Evolutionary conservation across 345 rosid genomes (phyloP), one percentile per base, ranked within the genome.

Genomic region (Firmiana major): DNA sequence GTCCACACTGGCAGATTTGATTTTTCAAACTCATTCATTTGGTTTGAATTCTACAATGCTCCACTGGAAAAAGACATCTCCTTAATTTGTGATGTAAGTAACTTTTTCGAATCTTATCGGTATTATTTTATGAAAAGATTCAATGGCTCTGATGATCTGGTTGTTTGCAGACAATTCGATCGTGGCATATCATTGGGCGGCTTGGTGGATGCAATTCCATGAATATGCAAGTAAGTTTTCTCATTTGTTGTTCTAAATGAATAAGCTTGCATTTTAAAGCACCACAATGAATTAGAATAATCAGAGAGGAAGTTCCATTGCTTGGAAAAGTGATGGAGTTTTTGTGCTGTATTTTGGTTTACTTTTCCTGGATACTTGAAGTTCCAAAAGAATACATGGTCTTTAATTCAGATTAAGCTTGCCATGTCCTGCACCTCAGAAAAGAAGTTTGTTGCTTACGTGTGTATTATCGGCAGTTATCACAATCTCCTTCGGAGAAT

Each of bases 201-300:
- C 98, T 96, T 79, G 98, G 99, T 82, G 98, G 98, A 74, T 93
- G 92, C 88, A 93, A 93, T 82, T 87, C 98, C 85, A 89, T 96
- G 98, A 96, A 96, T 85, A 93, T 96, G 97, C 99, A 96, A 85
- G 99, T 93, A 87, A 77, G 72, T 55, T 62, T 60, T 59, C 22
- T 75, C 28, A 4, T 79, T 49, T 9, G n/a, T 19, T 26, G 43
- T 34, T 59, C 31, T 46, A 36, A 66, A 28, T 69, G 31, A 13
- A 22, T 19, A 22, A 31, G 9, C 48, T 54, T 45, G 65, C 71
- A 63, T 21, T 64, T 31, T 55, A 36, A 71, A 11, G 22, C 21
- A 9, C 24, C 45, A 17, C 22, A 6, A 38, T 63, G 49, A 36
- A 73, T 38, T 48, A 28, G 48, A 48, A 8, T 12, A 43, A 8